Conservation (phyloP, 192 early-diverging fungal species). For the Coemansia sp. region DNA sequence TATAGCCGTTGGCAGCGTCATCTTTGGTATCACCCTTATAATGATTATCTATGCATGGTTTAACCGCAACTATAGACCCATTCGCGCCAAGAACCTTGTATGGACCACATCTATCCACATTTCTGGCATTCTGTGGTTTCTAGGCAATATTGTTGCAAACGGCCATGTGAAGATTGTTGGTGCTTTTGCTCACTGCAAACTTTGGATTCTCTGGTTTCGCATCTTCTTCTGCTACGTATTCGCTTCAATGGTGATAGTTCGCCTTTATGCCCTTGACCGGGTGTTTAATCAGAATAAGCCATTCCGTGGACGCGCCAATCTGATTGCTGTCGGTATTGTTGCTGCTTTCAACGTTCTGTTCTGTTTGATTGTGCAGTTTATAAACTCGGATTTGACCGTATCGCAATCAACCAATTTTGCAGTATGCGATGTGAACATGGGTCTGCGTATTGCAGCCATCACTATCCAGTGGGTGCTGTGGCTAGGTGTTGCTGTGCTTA, state of each 20-base stretch:
- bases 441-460: constrained; percentile 28
- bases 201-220: constrained; percentile 50
- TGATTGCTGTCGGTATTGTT: constrained; percentile 9
- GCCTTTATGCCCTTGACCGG: constrained; percentile 46
- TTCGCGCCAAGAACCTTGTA: constrained; percentile 44
- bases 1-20: constrained; percentile 11
- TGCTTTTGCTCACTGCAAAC: constrained; percentile 35
- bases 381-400: constrained; percentile 18
- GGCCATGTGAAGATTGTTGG: constrained; percentile 34
- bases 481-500: constrained; percentile 30
- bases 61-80: constrained; percentile 47
- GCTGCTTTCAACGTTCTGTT: constrained; percentile 17
- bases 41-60: constrained; percentile 39
- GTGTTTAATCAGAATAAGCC: constrained; percentile 53
- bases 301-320: constrained; percentile 25
- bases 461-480: constrained; percentile 41
- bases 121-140: constrained; percentile 44
- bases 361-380: constrained; percentile 26
- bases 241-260: constrained; percentile 33
- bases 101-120: constrained; percentile 39
- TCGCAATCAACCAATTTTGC: constrained; percentile 6
- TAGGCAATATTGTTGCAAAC: constrained; percentile 37
- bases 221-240: constrained; percentile 33
- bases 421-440: constrained; percentile 22
- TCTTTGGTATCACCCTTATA: constrained; percentile 32